Percentiles rank a stretch among this genome's conserved stretches.
Conservation (phyloP, 2,329 filamentous ascomycete genomes). For the Verticillium nubilum region DNA sequence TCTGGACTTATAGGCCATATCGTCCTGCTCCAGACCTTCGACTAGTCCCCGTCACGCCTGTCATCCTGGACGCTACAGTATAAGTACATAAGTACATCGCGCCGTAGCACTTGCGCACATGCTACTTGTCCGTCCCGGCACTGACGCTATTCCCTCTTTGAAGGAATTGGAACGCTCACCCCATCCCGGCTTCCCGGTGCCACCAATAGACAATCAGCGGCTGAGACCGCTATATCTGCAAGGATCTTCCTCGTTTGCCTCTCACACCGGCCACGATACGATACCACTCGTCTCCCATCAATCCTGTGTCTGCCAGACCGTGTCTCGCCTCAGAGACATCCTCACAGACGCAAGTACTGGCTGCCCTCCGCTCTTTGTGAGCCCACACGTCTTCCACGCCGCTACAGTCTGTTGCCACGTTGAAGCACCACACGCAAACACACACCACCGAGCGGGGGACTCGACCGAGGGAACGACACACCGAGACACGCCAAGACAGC, state of each 20-base stretch:
- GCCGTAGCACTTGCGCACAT: neutral
- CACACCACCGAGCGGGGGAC: neutral
- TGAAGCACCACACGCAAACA: neutral
- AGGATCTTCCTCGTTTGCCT: conserved; percentile 2
- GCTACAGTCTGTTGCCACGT: neutral
- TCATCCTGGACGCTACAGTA: neutral
- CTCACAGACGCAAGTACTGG: neutral
- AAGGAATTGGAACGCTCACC: neutral
- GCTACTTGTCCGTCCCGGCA: neutral
- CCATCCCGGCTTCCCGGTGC: conserved; percentile 4
- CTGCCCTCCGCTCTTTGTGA: neutral
- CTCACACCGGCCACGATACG: neutral
- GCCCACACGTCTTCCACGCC: neutral
- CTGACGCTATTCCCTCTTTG: neutral
- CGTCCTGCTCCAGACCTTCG: neutral
- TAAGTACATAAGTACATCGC: no score
- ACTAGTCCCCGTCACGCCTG: neutral
- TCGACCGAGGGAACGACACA: neutral
- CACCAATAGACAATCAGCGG: conserved; percentile 1
- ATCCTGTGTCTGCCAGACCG: neutral
- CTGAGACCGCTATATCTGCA: conserved; percentile 1
- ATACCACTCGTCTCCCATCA: neutral
- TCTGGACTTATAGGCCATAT: neutral
- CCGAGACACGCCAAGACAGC: neutral
- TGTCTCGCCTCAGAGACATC: neutral